Evolutionary conservation across 2,329 filamentous ascomycete genomes (phyloP).

Genomic region (Lomentospora prolificans): DNA sequence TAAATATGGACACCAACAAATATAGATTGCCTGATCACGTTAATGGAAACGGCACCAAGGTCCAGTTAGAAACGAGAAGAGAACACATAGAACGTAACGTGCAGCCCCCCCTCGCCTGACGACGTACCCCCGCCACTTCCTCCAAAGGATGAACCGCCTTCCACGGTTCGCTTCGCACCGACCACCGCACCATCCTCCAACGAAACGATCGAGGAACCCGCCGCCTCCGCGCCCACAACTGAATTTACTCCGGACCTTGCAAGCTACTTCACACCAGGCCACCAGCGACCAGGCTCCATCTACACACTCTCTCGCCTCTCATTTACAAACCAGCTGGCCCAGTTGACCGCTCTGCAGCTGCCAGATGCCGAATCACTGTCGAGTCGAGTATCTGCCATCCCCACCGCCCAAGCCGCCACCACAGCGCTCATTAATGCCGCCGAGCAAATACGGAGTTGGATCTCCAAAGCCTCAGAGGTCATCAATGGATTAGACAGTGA

Average conservation of each 20-base stretch:
- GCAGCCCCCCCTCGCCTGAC: slow-evolving; percentile 28
- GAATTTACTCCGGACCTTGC: slow-evolving; percentile 15
- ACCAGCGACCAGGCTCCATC: slow-evolving; percentile 70
- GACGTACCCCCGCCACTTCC: slow-evolving; percentile 29
- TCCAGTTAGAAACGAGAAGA: slow-evolving; percentile 44
- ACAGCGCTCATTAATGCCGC: slow-evolving; percentile 77
- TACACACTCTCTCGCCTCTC: slow-evolving; percentile 89
- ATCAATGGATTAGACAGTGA: slow-evolving; percentile 84
- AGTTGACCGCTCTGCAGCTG: slow-evolving; percentile 81
- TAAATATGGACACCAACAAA: slow-evolving; percentile 64
- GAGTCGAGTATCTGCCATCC: slow-evolving; percentile 72
- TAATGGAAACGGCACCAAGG: slow-evolving; percentile 58
- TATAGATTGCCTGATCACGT: slow-evolving; percentile 63
- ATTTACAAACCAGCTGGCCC: slow-evolving; percentile 85
- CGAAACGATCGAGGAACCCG: not conserved
- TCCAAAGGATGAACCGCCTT: slow-evolving; percentile 26
- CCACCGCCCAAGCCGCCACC: slow-evolving; percentile 74
- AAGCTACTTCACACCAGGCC: slow-evolving; percentile 55
- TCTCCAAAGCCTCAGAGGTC: slow-evolving; percentile 82
- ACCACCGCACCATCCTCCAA: not conserved
- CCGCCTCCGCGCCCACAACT: slow-evolving; percentile 20
- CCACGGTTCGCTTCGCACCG: slow-evolving; percentile 26
- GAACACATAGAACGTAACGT: slow-evolving; percentile 46
- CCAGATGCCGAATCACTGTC: slow-evolving; percentile 79
- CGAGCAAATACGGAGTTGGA: slow-evolving; percentile 90